Evolutionary conservation across 306 rosid species (phyloP).

Genomic region (Quercus engelmannii): DNA sequence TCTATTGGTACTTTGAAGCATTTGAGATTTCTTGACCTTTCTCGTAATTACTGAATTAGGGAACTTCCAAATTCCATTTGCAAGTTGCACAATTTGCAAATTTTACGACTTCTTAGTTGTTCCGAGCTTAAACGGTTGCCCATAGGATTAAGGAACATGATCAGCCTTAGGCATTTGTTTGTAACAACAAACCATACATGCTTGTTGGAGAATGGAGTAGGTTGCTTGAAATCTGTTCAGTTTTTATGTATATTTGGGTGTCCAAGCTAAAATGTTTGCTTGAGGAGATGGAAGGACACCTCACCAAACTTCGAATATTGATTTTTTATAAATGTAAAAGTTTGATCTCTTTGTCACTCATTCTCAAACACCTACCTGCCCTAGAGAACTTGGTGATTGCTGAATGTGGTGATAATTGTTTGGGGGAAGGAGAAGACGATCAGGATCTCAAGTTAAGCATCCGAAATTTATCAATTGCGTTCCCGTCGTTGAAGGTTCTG

Average conservation of each 20-base stretch:
- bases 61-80: neutral
- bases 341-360: slow-evolving; percentile 18
- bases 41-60: neutral
- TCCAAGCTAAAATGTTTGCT: neutral
- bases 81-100: too few relatives aligned
- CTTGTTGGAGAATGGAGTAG: slow-evolving; percentile 9
- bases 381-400: neutral
- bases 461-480: neutral
- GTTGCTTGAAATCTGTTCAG: neutral
- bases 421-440: neutral
- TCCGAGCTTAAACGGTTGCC: too few relatives aligned
- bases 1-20: neutral
- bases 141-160: neutral
- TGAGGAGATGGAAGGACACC: neutral
- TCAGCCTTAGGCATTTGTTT: slow-evolving; percentile 12
- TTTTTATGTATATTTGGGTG: neutral
- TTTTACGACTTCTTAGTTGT: rapidly evolving
- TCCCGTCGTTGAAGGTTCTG: too few relatives aligned
- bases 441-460: neutral
- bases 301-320: slow-evolving; percentile 3
- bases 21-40: slow-evolving; percentile 16
- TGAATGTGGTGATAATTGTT: too few relatives aligned
- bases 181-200: slow-evolving; percentile 14
- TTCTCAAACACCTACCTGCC: neutral
- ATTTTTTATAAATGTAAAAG: neutral